Evolutionary conservation across 345 rosid genomes (phyloP).

Genomic region (Eucalyptus decipiens): DNA sequence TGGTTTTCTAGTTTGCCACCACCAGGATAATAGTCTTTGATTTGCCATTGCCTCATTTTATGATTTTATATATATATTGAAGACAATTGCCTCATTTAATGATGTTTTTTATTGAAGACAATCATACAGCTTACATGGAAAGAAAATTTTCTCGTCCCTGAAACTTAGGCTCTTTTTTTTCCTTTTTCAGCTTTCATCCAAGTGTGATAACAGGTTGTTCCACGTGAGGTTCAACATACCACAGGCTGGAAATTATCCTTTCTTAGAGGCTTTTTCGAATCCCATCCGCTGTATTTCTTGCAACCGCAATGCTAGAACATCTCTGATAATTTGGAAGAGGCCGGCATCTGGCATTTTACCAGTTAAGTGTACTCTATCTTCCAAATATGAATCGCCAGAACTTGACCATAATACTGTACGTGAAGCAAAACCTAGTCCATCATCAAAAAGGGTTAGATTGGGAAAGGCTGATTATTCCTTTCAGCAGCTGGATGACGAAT

Average conservation of each 20-base stretch:
- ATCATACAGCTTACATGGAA: not conserved
- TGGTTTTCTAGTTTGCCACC: not conserved
- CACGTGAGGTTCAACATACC: conserved; percentile 45
- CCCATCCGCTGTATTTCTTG: conserved; percentile 66
- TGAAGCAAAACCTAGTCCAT: conserved; percentile 38
- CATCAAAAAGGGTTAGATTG: conserved; percentile 50
- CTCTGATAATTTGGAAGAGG: conserved; percentile 34
- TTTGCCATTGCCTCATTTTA: not conserved
- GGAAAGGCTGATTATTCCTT: conserved; percentile 6
- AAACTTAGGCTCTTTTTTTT: not conserved
- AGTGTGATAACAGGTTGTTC: conserved; percentile 69
- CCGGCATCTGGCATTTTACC: conserved; percentile 11
- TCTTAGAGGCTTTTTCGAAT: conserved; percentile 50
- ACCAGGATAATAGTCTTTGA: not conserved
- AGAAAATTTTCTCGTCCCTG: not conserved
- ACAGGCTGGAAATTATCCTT: conserved; percentile 41
- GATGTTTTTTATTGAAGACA: not conserved
- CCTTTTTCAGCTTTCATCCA: conserved; percentile 61
- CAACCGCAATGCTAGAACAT: conserved; percentile 21
- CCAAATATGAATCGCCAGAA: conserved; percentile 21
- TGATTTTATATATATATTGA: not conserved
- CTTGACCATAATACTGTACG: conserved; percentile 17
- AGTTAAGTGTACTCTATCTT: conserved; percentile 15
- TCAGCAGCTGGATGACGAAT: conserved; percentile 35
- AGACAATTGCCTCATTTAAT: not conserved